These are phyloP conservation scores for Sugiyamaella castrensis DNA, from an alignment of 1,139 yeast genomes.

Conservation along the genomic window DNA sequence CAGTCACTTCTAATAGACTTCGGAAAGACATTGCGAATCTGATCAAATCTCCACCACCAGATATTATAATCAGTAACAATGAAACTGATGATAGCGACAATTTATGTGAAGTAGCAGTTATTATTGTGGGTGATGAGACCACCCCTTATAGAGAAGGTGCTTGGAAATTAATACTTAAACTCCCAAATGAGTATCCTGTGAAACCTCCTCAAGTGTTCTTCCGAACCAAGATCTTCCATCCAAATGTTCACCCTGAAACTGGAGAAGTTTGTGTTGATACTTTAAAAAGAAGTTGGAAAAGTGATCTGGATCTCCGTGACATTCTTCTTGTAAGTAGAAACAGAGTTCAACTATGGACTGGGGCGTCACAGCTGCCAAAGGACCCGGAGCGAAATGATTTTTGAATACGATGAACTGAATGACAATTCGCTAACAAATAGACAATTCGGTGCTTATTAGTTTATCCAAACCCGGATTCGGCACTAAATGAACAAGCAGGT, in stretches of 20 bases:
- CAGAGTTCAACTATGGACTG: too few species aligned
- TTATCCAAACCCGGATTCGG: slow-evolving; percentile 39
- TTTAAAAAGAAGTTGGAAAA: slow-evolving; percentile 61
- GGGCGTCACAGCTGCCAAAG: too few species aligned
- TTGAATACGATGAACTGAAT: neutral
- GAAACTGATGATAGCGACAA: neutral
- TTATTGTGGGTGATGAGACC: slow-evolving; percentile 48
- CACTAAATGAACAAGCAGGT: slow-evolving; percentile 39
- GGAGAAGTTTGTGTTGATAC: slow-evolving; percentile 86
- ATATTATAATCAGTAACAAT: neutral
- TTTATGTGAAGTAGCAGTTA: neutral
- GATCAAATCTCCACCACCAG: slow-evolving; percentile 8
- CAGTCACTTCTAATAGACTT: slow-evolving; percentile 2
- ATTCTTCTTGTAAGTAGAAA: slow-evolving; percentile 27
- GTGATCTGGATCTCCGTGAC: slow-evolving; percentile 42
- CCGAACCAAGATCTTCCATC: slow-evolving; percentile 58
- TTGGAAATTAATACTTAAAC: slow-evolving; percentile 51
- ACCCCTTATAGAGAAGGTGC: slow-evolving; percentile 53
- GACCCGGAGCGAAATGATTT: too few species aligned
- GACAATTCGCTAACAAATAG: slow-evolving; percentile 12
- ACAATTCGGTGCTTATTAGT: slow-evolving; percentile 36
- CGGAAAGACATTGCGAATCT: slow-evolving; percentile 2
- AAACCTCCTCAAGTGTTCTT: slow-evolving; percentile 62
- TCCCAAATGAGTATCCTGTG: slow-evolving; percentile 57
- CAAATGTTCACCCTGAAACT: slow-evolving; percentile 63